Evolutionary conservation across 441 rosid species (phyloP), one percentile per base, ranked within the genome.

Genomic region (Gossypium trilobum): DNA sequence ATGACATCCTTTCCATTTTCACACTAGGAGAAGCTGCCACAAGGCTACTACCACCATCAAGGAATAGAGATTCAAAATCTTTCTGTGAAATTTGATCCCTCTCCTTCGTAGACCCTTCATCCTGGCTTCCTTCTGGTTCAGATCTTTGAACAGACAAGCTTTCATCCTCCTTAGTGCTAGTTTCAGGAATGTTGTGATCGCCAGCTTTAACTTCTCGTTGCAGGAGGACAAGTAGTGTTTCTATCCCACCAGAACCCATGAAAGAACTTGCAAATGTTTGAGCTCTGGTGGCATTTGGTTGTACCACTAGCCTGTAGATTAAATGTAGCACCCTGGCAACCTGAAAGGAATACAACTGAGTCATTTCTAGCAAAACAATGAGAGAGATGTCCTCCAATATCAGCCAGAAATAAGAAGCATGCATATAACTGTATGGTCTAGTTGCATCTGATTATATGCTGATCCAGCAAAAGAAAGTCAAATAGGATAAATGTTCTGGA

Each of bases 181-280:
- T 68, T 74, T 82, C 92, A 65, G 74, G 74, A 82, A 85, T 66
- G 68, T 65, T 70, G 56, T 75, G 77, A 71, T 96, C 96, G 17
- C 97, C 96, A 83, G 85, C 84, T 85, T 93, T 93, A 73, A 91
- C 97, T 87, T 96, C 98, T 71, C 86, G 86, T 77, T 96, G 99
- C 81, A 96, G 85, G 79, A 96, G 81, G 77, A 96, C 97, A 79
- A 96, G 98, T 77, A 93, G 94, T 54, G 95, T 90, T 83, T 96
- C 99, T 83, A 93, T 83, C 74, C 99, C 99, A 78, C 97, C 99
- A 56, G 91, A 84, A 79, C 81, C 77, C 76, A 96, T 79, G 77
- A 93, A 93, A 75, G 88, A 91, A 81, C 87, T 96, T 0, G 97
- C 87, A 88, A 93, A 93, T 57, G 79, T 78, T 70, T 82, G 80